Conservation (phyloP, 2,329 filamentous ascomycete genomes). For the Graphiopsis chlorocephala region DNA sequence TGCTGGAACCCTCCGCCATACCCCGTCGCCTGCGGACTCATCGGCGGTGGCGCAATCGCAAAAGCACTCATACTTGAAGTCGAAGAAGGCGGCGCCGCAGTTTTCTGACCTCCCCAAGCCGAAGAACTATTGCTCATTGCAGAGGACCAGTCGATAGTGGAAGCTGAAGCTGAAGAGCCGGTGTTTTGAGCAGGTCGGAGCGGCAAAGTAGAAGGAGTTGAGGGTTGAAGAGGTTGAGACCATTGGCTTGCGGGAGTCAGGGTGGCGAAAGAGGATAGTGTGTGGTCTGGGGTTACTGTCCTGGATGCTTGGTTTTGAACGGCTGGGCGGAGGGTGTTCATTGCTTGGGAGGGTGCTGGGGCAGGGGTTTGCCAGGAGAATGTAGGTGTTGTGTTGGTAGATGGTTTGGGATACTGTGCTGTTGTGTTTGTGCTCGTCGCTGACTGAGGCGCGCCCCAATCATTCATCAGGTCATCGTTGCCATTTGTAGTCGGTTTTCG, state of each 20-base stretch:
- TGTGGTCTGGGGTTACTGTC: constrained; percentile 37
- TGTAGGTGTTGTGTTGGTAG: constrained; percentile 32
- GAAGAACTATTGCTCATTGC: constrained; percentile 25
- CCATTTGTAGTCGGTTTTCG: constrained; percentile 45
- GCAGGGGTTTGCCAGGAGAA: constrained; percentile 46
- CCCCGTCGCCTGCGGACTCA: constrained; percentile 35
- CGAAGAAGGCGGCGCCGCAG: constrained; percentile 6
- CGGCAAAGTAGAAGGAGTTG: constrained; percentile 26
- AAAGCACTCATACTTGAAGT: constrained; percentile 19
- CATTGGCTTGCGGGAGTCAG: constrained; percentile 40
- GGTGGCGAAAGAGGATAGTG: constrained; percentile 32
- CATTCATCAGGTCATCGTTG: constrained; percentile 40
- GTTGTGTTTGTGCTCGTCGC: constrained; percentile 24
- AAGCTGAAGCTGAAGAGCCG: neutral
- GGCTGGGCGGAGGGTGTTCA: constrained; percentile 7
- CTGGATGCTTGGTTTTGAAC: constrained; percentile 18
- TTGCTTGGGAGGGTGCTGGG: constrained; percentile 13
- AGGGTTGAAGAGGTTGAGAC: constrained; percentile 39
- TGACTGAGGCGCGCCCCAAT: constrained; percentile 41
- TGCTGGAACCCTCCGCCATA: constrained; percentile 33
- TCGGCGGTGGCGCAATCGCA: constrained; percentile 27
- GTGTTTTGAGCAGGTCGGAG: constrained; percentile 29
- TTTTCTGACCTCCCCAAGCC: constrained; percentile 13
- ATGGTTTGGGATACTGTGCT: constrained; percentile 9
- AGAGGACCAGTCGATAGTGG: constrained; percentile 54